Conservation (phyloP, 495 filamentous ascomycete genomes). For the Parachaetomium inaequale region DNA sequence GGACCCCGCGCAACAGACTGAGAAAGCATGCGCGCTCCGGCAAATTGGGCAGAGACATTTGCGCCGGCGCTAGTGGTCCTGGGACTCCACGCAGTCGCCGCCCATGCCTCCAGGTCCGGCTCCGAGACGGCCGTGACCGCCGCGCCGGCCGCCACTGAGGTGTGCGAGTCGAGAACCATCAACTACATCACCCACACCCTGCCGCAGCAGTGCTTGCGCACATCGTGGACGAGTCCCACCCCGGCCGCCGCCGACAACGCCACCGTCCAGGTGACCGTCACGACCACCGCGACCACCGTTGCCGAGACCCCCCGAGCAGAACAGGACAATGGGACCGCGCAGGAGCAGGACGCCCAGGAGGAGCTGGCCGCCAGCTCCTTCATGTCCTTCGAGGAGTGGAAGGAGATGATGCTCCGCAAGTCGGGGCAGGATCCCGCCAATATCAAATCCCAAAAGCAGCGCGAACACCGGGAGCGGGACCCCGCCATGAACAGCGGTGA, state of each 20-base stretch:
- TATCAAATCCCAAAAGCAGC: conserved; percentile 52
- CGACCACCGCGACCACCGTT: conserved; percentile 10
- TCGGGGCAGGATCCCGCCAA: conserved; percentile 79
- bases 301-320: conserved; percentile 11
- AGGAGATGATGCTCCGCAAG: conserved; percentile 85
- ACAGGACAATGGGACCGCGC: conserved; percentile 20
- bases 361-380: conserved; percentile 81
- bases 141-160: conserved; percentile 18
- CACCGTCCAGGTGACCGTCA: not conserved
- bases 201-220: conserved; percentile 70
- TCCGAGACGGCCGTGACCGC: conserved; percentile 18
- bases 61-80: conserved; percentile 26
- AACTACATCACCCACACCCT: conserved; percentile 80
- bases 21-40: conserved; percentile 25
- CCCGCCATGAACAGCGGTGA: conserved; percentile 31
- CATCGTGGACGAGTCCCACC: conserved; percentile 36
- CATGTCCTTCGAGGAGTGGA: conserved; percentile 98
- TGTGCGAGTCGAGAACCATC: conserved; percentile 63
- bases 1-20: conserved; percentile 16
- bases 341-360: conserved; percentile 20
- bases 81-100: conserved; percentile 23
- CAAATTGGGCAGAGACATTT: conserved; percentile 9
- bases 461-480: conserved; percentile 37
- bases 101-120: conserved; percentile 20
- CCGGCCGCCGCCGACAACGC: conserved; percentile 13